Base-by-base conservation (phyloP, 768 basidiomycete genomes). In the Russula vinacea region DNA sequence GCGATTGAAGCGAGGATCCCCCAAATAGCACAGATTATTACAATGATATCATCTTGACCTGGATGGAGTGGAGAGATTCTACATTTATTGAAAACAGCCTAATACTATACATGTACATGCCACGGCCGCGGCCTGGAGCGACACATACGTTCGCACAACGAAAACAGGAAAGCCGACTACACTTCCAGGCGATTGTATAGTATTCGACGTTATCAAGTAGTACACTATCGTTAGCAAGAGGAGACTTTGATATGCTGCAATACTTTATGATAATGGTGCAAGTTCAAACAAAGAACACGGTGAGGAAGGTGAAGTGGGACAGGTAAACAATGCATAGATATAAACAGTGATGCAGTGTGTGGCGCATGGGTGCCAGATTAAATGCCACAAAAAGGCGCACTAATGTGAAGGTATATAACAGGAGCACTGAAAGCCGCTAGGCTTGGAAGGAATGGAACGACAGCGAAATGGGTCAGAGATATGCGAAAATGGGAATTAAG, bases 331-430 rank as follows among this genome's bases (percentile, higher is more conserved):
- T 64, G 63, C 64, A 60, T 50, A 64, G 58, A 65, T 56, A 65
- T 65, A 65, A 65, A 60, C 58, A 65, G 33, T 65, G 58, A 49
- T 60, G 63, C 53, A 58, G 54, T 24, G 54, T 24, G 47, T 29
- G 40, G 44, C 52, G 54, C 37, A 16, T 22, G 54, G 49, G 40
- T 40, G 49, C 63, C 58, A 40, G 53, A 67, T 67, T 67, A 67
- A 50, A 54, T 40, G 57, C 57, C 54, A 22, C 14, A 61, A 56
- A 37, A 26, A 11, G 52, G 52, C n/a, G 56, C 37, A 53, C 29
- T 65, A 62, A 54, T 44, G 58, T 65, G 66, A 63, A 67, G 66
- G 63, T 65, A 65, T 65, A 67, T 64, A 55, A 14, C 45, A 35
- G 29, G 29, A 42, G 53, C 63, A 55, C 47, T 58, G 58, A 44